phyloP scores from a whole-genome alignment of 768 basidiomycete species.

The Trametes cingulata region DNA sequence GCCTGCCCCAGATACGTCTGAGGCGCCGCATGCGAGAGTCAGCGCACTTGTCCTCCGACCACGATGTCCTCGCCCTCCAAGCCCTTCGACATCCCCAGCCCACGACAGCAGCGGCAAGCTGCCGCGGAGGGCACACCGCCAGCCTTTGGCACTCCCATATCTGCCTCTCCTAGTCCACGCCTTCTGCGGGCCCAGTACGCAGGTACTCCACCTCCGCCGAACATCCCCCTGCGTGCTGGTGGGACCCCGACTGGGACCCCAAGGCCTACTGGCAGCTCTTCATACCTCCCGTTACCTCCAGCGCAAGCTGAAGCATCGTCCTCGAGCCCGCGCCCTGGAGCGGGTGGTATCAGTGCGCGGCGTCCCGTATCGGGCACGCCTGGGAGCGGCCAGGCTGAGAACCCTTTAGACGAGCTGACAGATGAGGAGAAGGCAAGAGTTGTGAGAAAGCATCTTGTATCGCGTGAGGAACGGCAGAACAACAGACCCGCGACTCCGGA shows the following conservation, averaged over 20 bases:
- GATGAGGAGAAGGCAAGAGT: conserved; percentile 86
- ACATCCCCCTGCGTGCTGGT: conserved; percentile 48
- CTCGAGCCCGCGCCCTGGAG: conserved; percentile 22
- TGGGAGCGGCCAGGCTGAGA: conserved; percentile 33
- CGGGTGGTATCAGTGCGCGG: conserved; percentile 43
- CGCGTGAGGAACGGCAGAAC: conserved; percentile 59
- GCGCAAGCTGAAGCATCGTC: conserved; percentile 22
- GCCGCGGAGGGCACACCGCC: conserved; percentile 18
- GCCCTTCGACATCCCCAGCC: conserved; percentile 25
- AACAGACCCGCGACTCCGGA: conserved; percentile 22
- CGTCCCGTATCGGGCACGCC: conserved; percentile 32
- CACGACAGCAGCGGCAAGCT: conserved; percentile 1
- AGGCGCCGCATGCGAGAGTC: not conserved
- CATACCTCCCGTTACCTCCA: conserved; percentile 15
- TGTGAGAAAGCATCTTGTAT: conserved; percentile 77
- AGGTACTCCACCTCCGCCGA: conserved; percentile 52
- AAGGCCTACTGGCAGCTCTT: conserved; percentile 22
- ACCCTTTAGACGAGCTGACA: conserved; percentile 59
- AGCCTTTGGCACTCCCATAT: conserved; percentile 31
- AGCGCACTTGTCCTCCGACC: conserved; percentile 13
- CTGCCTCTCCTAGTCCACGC: conserved; percentile 65
- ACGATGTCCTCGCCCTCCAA: conserved; percentile 26
- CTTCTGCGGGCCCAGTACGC: conserved; percentile 66
- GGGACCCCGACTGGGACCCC: conserved; percentile 51
- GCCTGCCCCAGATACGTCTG: conserved; percentile 10